Evolutionary conservation across 2,329 filamentous ascomycete species (phyloP), one percentile per base, ranked within the genome.

Genomic region (Mycosphaerella arachidis): DNA sequence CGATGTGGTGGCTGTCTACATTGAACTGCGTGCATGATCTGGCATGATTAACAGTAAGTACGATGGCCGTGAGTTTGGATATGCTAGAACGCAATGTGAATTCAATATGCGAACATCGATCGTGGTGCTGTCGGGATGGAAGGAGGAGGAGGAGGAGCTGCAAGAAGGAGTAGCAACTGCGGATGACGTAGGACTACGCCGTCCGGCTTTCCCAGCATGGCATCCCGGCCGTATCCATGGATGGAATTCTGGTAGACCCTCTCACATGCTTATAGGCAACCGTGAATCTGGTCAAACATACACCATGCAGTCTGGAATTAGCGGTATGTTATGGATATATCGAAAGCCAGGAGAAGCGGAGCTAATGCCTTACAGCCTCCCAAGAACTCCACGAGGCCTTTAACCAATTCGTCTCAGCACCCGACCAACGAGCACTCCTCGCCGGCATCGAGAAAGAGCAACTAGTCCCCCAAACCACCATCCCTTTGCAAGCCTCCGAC

Each of bases 281-380:
- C 24, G 9, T 50, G 20, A 50, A 50, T 30, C 24, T 31, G 50
- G 46, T 52, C 53, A 31, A 31, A 59, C 43, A 16, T 27, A 35
- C 55, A 82, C 68, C 57, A 91, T 91, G 89, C 88, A 92, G 80
- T 91, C 89, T 37, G 88, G 89, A 75, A 91, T 91, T 68, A 85
- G 87, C 76, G 88, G 88, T 88, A 80, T 54, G 70, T 43, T 13
- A 27, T 7, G 12, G 13, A 30, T 6, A 33, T 33, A 13, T 46
- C 5, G 12, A 45, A 29, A 46, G 10, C 12, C 8, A 48, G 29
- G 27, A 29, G 35, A 12, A n/a, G 18, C n/a, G 35, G 27, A 31
- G 16, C 60, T 64, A 43, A 66, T 55, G 57, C 16, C n/a, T 30
- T 29, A 52, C 72, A 90, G 91, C 88, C 66, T 92, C 90, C 58